Conservation (phyloP, 352 stramenopile genomes). For the Globisporangium splendens region DNA sequence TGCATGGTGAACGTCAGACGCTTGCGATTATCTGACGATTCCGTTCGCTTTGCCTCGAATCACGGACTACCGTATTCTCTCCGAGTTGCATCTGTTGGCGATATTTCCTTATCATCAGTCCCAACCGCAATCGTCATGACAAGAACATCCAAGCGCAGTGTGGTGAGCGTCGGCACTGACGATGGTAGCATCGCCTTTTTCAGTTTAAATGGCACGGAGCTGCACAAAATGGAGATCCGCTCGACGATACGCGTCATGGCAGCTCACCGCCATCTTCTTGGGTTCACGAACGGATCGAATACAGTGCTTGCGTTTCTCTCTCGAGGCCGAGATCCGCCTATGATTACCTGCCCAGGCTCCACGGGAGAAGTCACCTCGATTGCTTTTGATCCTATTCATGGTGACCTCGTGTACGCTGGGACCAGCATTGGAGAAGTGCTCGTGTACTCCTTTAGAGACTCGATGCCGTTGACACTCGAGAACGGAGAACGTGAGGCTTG, state of each 20-base stretch:
- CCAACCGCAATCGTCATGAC: constrained; percentile 13
- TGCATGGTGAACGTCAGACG: constrained; percentile 14
- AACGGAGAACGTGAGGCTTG: background rate
- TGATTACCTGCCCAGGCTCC: constrained; percentile 39
- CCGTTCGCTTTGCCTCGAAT: background rate
- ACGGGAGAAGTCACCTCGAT: constrained; percentile 34
- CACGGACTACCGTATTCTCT: background rate
- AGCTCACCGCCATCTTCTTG: constrained; percentile 35
- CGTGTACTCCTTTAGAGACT: constrained; percentile 23
- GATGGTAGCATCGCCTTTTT: constrained; percentile 24
- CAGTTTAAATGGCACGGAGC: constrained; percentile 38
- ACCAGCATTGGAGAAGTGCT: constrained; percentile 46
- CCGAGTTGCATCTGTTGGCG: background rate
- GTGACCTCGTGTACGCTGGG: constrained; percentile 44
- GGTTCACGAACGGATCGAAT: constrained; percentile 32
- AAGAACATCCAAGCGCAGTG: constrained; percentile 17
- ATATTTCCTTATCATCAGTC: constrained; percentile 11
- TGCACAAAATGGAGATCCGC: constrained; percentile 31
- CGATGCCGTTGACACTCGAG: background rate
- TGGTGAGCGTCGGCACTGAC: constrained; percentile 16
- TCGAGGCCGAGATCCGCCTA: constrained; percentile 20
- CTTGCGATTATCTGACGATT: constrained; percentile 15
- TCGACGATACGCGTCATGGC: constrained; percentile 21
- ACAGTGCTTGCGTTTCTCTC: constrained; percentile 30
- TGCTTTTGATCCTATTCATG: constrained; percentile 33